Percentiles rank a stretch among this genome's conserved stretches.
Conservation (phyloP, 2,329 filamentous ascomycete genomes). For the Colletotrichum tropicale region DNA sequence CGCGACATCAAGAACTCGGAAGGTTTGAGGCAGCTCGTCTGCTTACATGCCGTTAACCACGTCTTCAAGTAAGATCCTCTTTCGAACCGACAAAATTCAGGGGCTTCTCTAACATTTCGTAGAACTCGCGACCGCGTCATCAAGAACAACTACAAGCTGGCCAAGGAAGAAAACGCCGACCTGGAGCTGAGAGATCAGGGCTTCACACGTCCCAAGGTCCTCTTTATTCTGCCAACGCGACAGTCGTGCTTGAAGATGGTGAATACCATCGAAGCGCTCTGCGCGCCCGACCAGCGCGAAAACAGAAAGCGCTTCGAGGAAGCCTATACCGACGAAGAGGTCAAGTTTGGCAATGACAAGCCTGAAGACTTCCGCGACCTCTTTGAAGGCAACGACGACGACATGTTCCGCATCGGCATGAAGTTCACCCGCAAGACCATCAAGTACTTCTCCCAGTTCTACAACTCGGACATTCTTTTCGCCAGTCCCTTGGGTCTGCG, state of each 20-base stretch:
- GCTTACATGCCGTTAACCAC: constrained; percentile 89
- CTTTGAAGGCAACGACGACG: constrained; percentile 94
- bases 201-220: constrained; percentile 91
- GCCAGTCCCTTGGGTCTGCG: constrained; percentile 89
- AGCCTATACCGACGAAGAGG: constrained; percentile 72
- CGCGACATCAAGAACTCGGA: constrained; percentile 72
- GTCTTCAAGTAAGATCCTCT: constrained; percentile 72
- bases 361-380: constrained; percentile 87
- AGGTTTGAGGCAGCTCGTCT: constrained; percentile 72
- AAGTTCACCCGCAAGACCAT: constrained; percentile 97
- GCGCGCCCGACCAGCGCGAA: constrained; percentile 88
- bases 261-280: constrained; percentile 76
- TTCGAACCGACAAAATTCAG: neutral
- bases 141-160: constrained; percentile 86
- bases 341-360: constrained; percentile 73
- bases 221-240: constrained; percentile 88
- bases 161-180: constrained; percentile 68
- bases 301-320: constrained; percentile 94
- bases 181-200: constrained; percentile 89
- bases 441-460: constrained; percentile 94
- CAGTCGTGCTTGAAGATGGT: constrained; percentile 83
- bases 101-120: constrained; percentile 21
- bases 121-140: constrained; percentile 87
- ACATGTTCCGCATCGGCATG: constrained; percentile 94
- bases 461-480: constrained; percentile 93